These are phyloP conservation scores for Rubia peregrina DNA, from an alignment of 305 asterid species.

Conservation along the genomic window DNA sequence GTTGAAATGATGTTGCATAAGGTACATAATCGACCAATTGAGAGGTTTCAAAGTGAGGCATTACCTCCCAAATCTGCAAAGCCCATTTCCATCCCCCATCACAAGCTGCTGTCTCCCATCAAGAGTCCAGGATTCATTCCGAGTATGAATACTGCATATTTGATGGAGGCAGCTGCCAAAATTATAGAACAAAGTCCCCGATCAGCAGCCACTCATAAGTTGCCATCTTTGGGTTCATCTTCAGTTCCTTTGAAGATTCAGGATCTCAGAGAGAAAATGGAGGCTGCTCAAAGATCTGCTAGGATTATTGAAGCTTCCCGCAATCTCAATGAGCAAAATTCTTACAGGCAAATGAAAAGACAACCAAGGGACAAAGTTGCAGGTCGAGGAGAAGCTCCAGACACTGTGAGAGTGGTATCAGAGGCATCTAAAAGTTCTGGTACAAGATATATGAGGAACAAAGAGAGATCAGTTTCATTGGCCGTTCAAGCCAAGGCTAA, in stretches of 20 bases:
- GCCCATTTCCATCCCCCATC: conserved; percentile 64
- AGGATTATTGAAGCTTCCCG: conserved; percentile 35
- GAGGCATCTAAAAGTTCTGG: conserved; percentile 44
- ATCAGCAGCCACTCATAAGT: conserved; percentile 41
- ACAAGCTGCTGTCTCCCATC: conserved; percentile 78
- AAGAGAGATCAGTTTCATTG: conserved; percentile 50
- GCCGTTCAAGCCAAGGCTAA: conserved; percentile 53
- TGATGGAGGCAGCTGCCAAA: conserved; percentile 84
- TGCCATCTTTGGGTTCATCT: conserved; percentile 49
- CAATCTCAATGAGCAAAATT: conserved; percentile 38
- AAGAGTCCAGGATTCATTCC: conserved; percentile 91
- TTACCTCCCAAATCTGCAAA: conserved; percentile 88
- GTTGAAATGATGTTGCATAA: conserved; percentile 60
- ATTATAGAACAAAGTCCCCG: conserved; percentile 89
- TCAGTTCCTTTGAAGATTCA: conserved; percentile 62
- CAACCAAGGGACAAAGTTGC: conserved; percentile 39
- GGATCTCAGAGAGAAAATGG: conserved; percentile 63
- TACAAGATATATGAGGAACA: conserved; percentile 46
- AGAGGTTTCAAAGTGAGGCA: conserved; percentile 80
- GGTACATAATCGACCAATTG: conserved; percentile 57
- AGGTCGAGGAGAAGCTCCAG: conserved; percentile 38
- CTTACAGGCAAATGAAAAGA: conserved; percentile 37
- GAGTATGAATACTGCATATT: conserved; percentile 75
- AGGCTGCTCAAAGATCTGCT: conserved; percentile 55
- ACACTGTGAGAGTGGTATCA: conserved; percentile 36